phyloP scores from a whole-genome alignment of 148 eudicot genomes.

The Drosera capensis region DNA sequence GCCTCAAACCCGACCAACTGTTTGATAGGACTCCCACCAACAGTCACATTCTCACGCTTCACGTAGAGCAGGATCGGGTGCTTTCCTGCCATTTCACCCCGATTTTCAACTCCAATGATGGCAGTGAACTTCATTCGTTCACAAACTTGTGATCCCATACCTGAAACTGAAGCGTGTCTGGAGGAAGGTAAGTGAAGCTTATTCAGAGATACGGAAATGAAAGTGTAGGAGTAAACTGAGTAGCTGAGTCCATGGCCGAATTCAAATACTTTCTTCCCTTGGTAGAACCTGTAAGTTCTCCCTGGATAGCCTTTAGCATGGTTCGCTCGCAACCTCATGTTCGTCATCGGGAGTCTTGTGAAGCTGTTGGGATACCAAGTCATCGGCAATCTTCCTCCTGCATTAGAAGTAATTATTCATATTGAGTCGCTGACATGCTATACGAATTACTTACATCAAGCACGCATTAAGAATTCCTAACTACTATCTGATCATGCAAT shows the following conservation, averaged over 20 bases:
- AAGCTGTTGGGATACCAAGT: conserved; percentile 71
- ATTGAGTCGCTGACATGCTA: no score
- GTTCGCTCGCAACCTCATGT: conserved; percentile 77
- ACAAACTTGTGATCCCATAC: conserved; percentile 27
- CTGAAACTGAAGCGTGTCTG: conserved; percentile 16
- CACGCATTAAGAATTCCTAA: no score
- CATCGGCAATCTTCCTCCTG: conserved; percentile 67
- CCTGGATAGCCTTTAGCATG: conserved; percentile 65
- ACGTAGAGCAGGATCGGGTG: conserved; percentile 35
- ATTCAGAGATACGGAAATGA: conserved; percentile 25
- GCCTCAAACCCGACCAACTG: conserved; percentile 53
- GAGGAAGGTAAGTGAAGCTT: conserved; percentile 13
- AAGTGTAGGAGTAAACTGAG: conserved; percentile 36
- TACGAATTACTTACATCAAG: no score
- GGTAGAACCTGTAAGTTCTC: conserved; percentile 74
- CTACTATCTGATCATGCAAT: no score
- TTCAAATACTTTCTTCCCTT: conserved; percentile 48
- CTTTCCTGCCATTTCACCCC: conserved; percentile 43
- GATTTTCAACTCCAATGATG: conserved; percentile 31
- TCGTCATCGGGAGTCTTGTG: conserved; percentile 52
- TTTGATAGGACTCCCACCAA: conserved; percentile 32
- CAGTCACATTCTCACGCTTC: conserved; percentile 18
- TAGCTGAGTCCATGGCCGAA: conserved; percentile 79
- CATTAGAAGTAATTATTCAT: neutral
- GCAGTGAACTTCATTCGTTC: conserved; percentile 27